Conservation (phyloP, 2,329 filamentous ascomycete species). For the Sporothrix pseudoabietina region DNA sequence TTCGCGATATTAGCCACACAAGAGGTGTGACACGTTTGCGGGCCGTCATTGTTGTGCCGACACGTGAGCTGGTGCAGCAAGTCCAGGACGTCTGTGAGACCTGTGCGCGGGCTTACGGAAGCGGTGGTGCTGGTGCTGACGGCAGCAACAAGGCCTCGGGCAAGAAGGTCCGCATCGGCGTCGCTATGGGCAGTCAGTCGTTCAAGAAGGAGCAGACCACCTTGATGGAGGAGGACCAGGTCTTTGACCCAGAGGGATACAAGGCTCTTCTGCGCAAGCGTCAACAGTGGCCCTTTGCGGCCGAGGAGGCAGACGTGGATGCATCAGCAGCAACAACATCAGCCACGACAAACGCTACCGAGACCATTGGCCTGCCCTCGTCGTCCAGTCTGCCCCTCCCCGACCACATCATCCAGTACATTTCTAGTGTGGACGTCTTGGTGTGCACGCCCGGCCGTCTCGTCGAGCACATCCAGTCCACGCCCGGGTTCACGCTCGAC, state of each 20-base stretch:
- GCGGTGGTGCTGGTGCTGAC: constrained; percentile 54
- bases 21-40: constrained; percentile 63
- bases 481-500: constrained; percentile 76
- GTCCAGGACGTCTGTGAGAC: constrained; percentile 76
- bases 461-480: constrained; percentile 86
- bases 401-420: constrained; percentile 64
- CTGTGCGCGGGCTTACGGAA: constrained; percentile 61
- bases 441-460: constrained; percentile 90
- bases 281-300: constrained; percentile 47
- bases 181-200: constrained; percentile 78
- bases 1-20: constrained; percentile 68
- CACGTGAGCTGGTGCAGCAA: constrained; percentile 85
- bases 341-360: neutral
- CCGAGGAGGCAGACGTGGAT: constrained; percentile 46
- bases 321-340: neutral
- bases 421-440: constrained; percentile 79
- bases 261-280: constrained; percentile 40
- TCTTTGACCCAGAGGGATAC: constrained; percentile 67
- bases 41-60: constrained; percentile 85
- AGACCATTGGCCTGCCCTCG: constrained; percentile 42
- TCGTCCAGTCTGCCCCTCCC: constrained; percentile 40
- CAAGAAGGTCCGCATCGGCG: constrained; percentile 68
- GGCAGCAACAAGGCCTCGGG: constrained; percentile 53
- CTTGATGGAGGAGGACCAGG: constrained; percentile 51
- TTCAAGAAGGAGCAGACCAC: constrained; percentile 64